Conservation (phyloP, 2,329 filamentous ascomycete species). For the Cercospora beticola region DNA sequence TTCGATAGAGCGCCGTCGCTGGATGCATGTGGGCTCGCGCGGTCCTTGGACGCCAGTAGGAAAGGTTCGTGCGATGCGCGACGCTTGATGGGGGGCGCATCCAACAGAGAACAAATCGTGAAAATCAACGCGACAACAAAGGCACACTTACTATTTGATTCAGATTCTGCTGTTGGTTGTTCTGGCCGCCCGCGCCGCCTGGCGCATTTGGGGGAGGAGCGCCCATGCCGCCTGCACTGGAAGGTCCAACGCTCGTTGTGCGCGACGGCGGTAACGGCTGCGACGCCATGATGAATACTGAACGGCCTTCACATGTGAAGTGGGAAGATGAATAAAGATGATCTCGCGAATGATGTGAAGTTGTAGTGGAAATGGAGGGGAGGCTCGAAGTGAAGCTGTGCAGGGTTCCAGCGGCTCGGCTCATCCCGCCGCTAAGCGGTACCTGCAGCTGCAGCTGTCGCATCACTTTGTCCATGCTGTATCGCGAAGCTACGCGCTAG, state of each 20-base stretch:
- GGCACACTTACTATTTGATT: conserved; percentile 83
- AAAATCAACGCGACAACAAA: neutral
- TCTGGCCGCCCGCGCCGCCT: conserved; percentile 41
- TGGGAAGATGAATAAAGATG: neutral
- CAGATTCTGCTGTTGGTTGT: conserved; percentile 83
- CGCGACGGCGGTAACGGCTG: conserved; percentile 39
- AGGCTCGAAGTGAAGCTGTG: conserved; percentile 6
- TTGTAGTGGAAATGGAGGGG: neutral
- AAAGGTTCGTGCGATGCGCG: neutral
- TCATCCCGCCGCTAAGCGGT: neutral
- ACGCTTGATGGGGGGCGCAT: neutral
- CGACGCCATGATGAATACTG: conserved; percentile 35
- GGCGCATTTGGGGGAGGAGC: conserved; percentile 50
- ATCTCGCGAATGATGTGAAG: neutral
- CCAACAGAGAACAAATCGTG: neutral
- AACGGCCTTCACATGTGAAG: conserved; percentile 19
- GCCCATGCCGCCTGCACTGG: conserved; percentile 42
- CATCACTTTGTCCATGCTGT: neutral
- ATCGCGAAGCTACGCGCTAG: neutral
- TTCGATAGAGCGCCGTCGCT: neutral
- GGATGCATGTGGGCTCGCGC: neutral
- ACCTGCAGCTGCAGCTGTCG: neutral
- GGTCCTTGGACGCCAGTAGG: neutral
- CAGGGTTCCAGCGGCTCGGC: neutral
- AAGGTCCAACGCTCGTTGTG: conserved; percentile 39